Evolutionary conservation across 2,329 filamentous ascomycete species (phyloP).

Genomic region (Colletotrichum tofieldiae): DNA sequence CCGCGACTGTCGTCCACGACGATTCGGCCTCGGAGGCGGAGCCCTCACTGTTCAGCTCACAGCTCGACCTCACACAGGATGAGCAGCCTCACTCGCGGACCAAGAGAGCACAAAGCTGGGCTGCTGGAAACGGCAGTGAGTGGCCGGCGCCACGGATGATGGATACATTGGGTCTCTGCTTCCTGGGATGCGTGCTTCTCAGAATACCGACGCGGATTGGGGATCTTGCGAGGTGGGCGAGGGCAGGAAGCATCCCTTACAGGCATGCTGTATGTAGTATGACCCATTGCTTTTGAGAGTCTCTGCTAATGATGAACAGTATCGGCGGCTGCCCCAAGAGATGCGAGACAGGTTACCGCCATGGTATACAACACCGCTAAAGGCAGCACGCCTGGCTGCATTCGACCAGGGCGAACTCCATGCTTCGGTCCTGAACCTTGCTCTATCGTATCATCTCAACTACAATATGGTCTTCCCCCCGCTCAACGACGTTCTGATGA

Average conservation of each 20-base stretch:
- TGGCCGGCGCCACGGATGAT: constrained; percentile 77
- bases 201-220: constrained; percentile 83
- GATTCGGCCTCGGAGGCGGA: constrained; percentile 48
- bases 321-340: constrained; percentile 71
- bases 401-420: constrained; percentile 75
- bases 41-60: constrained; percentile 58
- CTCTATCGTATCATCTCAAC: constrained; percentile 75
- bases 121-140: constrained; percentile 59
- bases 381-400: constrained; percentile 60
- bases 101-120: constrained; percentile 60
- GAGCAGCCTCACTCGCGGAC: constrained; percentile 49
- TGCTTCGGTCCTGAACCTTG: constrained; percentile 72
- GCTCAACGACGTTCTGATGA: constrained; percentile 78
- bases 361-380: constrained; percentile 72
- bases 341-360: constrained; percentile 77
- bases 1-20: constrained; percentile 51
- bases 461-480: constrained; percentile 81
- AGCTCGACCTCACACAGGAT: constrained; percentile 49
- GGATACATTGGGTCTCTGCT: constrained; percentile 85
- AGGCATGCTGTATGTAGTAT: constrained; percentile 72
- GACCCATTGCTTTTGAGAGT: no score
- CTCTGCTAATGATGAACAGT: constrained; percentile 53
- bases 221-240: constrained; percentile 80
- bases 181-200: constrained; percentile 83
- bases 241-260: constrained; percentile 79